Conservation (phyloP, 495 filamentous ascomycete genomes). For the Talaromyces wortmannii region DNA sequence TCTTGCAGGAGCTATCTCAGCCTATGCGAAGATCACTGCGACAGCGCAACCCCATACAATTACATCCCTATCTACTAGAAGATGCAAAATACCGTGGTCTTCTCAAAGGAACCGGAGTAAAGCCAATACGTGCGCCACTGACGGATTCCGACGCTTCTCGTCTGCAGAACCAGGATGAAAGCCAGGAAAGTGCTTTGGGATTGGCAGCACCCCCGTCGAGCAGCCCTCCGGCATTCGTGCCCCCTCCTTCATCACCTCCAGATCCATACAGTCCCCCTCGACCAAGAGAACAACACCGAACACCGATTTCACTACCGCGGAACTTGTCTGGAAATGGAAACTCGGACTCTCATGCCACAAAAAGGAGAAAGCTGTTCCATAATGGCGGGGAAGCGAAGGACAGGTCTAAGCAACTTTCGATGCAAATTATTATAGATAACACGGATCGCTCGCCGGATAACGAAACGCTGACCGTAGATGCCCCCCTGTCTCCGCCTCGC, state of each 20-base stretch:
- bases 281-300: background rate
- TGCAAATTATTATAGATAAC: slow-evolving; percentile 21
- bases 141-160: slow-evolving; percentile 17
- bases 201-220: slow-evolving; percentile 22
- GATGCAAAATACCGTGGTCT: slow-evolving; percentile 55
- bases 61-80: slow-evolving; percentile 67
- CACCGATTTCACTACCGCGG: background rate
- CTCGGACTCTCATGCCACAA: slow-evolving; percentile 7
- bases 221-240: slow-evolving; percentile 14
- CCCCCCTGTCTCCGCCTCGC: slow-evolving; percentile 34
- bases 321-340: slow-evolving; percentile 2
- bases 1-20: slow-evolving; percentile 21
- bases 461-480: slow-evolving; percentile 15
- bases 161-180: slow-evolving; percentile 44
- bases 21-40: slow-evolving; percentile 44
- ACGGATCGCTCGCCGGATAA: slow-evolving; percentile 6
- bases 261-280: slow-evolving; percentile 3
- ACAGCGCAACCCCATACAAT: slow-evolving; percentile 66
- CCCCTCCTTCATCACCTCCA: slow-evolving; percentile 13
- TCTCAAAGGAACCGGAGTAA: slow-evolving; percentile 55
- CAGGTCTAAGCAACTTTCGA: slow-evolving; percentile 3
- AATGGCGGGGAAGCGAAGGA: slow-evolving; percentile 6
- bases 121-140: slow-evolving; percentile 48
- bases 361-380: slow-evolving; percentile 28
- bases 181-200: slow-evolving; percentile 36